phyloP scores from a whole-genome alignment of 164 flowering plant genomes.

The Stephania cephalantha region DNA sequence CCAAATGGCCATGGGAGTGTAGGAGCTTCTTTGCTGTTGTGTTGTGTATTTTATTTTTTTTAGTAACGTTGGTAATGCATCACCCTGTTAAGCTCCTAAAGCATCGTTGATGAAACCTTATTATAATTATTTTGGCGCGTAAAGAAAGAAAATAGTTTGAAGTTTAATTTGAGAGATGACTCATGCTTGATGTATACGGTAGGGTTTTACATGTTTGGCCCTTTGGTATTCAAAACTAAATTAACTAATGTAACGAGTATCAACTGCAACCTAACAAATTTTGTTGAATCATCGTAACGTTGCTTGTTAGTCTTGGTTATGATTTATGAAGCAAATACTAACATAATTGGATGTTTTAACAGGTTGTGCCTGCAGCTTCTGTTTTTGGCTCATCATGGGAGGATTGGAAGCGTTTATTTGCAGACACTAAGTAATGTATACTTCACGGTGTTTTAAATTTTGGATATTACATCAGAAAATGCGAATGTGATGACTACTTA shows the following conservation, averaged over 20 bases:
- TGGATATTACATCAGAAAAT: not conserved
- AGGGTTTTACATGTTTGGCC: too few relatives aligned
- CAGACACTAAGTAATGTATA: conserved; percentile 44
- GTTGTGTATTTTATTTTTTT: not conserved
- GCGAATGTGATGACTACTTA: not conserved
- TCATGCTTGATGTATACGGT: not conserved
- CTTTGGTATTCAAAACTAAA: not conserved
- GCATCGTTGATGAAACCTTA: not conserved
- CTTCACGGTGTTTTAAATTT: not conserved
- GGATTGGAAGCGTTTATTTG: conserved; percentile 80
- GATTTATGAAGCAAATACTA: conserved; percentile 9
- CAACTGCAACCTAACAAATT: too few relatives aligned
- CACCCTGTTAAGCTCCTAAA: not conserved
- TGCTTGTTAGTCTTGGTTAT: not conserved
- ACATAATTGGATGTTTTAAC: conserved; percentile 17
- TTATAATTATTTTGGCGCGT: not conserved
- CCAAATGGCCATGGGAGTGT: not conserved
- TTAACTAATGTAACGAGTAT: not conserved
- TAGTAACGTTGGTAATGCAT: not conserved
- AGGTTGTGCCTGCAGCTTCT: conserved; percentile 80
- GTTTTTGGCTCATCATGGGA: conserved; percentile 77
- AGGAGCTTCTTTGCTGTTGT: not conserved
- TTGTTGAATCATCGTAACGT: not conserved
- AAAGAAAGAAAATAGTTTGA: too few relatives aligned
- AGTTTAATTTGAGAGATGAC: not conserved